Evolutionary conservation across 768 basidiomycete genomes (phyloP), one percentile per base, ranked within the genome.

Genomic region (Boletus sp.): DNA sequence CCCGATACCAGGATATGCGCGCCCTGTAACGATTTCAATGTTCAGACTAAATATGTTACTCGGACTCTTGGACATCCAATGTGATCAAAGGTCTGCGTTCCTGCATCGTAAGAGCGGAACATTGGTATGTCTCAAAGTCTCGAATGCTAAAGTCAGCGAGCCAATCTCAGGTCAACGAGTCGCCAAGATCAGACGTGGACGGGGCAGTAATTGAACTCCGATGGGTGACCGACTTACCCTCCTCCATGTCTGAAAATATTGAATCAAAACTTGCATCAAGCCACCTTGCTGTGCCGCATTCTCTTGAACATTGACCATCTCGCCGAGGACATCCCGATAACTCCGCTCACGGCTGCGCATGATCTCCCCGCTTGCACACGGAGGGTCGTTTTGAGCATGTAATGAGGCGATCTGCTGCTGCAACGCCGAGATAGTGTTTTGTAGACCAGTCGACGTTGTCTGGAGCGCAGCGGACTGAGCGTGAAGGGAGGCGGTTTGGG

Each of bases 291-390:
- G 25, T 25, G 25, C 25, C 25, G 5, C 2, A 5, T 25, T 25
- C 25, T 4, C 5, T 25, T 25, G 25, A 25, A 25, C 3, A 1
- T 79, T 77, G 63, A 85, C 84, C 77, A 88, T 82, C 70, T 88
- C 87, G 58, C 77, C 77, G 33, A 88, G 79, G 45, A 86, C 83
- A 53, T 80, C 82, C 67, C 85, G 81, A 68, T 87, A 87, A 63
- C 82, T 82, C 50, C 74, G 74, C 64, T 85, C 83, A 15, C 87
- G 73, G 45, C 77, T 79, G 25, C 77, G 77, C 56, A 86, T 74
- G 83, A 72, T 2, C 68, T 55, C 0, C 59, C 60, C 7, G 57
- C 51, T 37, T 75, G 74, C 0, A 60, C 40, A 39, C 70, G 67
- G 5, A 76, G 62, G 0, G 63, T 71, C 73, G 40, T 71, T 60